These are phyloP conservation scores for Colletotrichum incanum DNA, from an alignment of 2,329 filamentous ascomycete genomes.

Conservation along the genomic window DNA sequence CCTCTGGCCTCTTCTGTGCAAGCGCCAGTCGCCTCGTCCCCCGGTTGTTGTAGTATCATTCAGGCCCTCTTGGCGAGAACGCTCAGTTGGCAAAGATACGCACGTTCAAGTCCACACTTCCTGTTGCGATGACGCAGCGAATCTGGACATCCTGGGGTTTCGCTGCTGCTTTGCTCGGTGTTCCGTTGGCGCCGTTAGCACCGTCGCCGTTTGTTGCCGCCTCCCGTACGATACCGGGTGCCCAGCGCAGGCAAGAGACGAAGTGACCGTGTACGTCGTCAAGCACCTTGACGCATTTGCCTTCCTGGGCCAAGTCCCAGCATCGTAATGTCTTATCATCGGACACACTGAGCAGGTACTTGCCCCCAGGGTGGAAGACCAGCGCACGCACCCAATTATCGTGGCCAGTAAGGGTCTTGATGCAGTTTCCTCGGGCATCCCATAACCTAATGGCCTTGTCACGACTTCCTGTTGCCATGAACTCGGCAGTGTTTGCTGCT, in stretches of 20 bases:
- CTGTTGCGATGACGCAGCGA: constrained; percentile 88
- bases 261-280: constrained; percentile 87
- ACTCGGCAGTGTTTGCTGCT: constrained; percentile 83
- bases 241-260: constrained; percentile 90
- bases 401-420: constrained; percentile 89
- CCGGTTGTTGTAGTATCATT: neutral
- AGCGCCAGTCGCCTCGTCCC: constrained; percentile 8
- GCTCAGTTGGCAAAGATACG: constrained; percentile 79
- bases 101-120: constrained; percentile 86
- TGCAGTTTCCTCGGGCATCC: constrained; percentile 86
- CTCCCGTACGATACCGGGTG: constrained; percentile 80
- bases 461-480: constrained; percentile 88
- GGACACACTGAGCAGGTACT: constrained; percentile 87
- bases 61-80: too few relatives aligned
- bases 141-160: constrained; percentile 72
- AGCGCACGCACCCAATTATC: constrained; percentile 94
- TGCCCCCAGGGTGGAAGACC: constrained; percentile 92
- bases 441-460: constrained; percentile 94
- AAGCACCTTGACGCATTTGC: constrained; percentile 88
- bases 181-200: constrained; percentile 60
- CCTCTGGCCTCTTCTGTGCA: neutral
- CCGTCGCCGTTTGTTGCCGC: constrained; percentile 55
- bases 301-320: constrained; percentile 94
- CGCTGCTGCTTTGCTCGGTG: constrained; percentile 64
- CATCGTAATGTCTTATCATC: constrained; percentile 95